Percentiles rank a stretch among this genome's conserved stretches.
Conservation (phyloP, 1,139 yeast species). For the Kodamaea arcana region DNA sequence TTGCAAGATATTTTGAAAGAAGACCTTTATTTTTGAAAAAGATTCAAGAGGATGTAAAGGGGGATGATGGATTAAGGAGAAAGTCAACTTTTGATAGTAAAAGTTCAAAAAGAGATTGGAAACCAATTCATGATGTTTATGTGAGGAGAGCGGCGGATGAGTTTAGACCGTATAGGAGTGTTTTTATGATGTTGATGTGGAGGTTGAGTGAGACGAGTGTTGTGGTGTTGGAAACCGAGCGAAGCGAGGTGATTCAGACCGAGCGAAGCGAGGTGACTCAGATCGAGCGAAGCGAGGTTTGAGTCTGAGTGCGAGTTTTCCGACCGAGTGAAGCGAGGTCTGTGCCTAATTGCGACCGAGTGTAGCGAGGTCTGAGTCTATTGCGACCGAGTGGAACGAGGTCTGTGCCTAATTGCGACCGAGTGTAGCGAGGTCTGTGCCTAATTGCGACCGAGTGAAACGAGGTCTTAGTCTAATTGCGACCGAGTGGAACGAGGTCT, state of each 20-base stretch:
- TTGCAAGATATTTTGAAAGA: slow-evolving; percentile 54
- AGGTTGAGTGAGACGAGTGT: slow-evolving; percentile 57
- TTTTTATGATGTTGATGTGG: slow-evolving; percentile 76
- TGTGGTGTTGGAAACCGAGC: slow-evolving; percentile 36
- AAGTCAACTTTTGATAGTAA: slow-evolving; percentile 40
- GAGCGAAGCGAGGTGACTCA: no score
- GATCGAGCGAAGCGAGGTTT: no score
- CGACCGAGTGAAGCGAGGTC: no score
- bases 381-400: no score
- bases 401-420: no score
- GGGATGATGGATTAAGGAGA: slow-evolving; percentile 25
- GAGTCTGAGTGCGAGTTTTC: no score
- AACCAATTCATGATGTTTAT: slow-evolving; percentile 57
- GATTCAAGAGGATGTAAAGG: slow-evolving; percentile 31
- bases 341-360: no score
- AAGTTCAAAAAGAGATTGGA: slow-evolving; percentile 49
- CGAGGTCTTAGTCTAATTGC: no score
- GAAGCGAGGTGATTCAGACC: slow-evolving; percentile 1
- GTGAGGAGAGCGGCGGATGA: slow-evolving; percentile 51
- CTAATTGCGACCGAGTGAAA: no score
- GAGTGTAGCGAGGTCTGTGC: no score
- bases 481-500: no score
- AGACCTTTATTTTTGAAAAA: slow-evolving; percentile 50
- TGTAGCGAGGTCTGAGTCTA: no score
- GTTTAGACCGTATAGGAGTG: slow-evolving; percentile 65